phyloP scores from a whole-genome alignment of 2,329 filamentous ascomycete species.

The Blumeriella jaapii region DNA sequence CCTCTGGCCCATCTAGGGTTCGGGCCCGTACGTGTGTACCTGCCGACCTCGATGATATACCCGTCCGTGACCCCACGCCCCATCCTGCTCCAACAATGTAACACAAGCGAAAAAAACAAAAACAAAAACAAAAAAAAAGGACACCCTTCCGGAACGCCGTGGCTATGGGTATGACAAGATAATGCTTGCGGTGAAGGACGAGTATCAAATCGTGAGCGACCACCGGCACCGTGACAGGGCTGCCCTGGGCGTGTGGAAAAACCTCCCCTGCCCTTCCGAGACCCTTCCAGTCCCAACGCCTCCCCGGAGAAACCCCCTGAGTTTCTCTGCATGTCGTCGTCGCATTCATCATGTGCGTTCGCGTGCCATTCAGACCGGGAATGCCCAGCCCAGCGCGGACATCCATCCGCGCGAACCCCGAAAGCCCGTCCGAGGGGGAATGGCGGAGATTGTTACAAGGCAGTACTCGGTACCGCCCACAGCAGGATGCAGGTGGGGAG shows the following conservation, averaged over 20 bases:
- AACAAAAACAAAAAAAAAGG: conserved; percentile 1
- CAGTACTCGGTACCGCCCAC: conserved; percentile 10
- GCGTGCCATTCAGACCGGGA: conserved; percentile 8
- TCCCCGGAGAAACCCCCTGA: conserved; percentile 3
- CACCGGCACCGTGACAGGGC: not conserved
- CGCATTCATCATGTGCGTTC: conserved; percentile 4
- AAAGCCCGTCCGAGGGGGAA: conserved; percentile 10
- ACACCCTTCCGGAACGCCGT: conserved; percentile 18
- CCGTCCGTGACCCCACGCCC: no score
- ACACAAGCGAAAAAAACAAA: not conserved
- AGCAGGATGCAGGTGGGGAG: conserved; percentile 14
- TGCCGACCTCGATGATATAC: no score
- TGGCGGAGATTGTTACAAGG: conserved; percentile 9
- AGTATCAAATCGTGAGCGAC: not conserved
- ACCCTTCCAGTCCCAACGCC: not conserved
- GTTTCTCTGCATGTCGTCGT: not conserved
- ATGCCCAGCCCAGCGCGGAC: conserved; percentile 9
- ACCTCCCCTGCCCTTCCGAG: not conserved
- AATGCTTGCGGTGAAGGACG: not conserved
- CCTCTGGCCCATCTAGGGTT: conserved; percentile 13
- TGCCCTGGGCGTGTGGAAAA: not conserved
- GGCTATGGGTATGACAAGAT: conserved; percentile 17
- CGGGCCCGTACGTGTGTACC: conserved; percentile 2
- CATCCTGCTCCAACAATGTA: not conserved
- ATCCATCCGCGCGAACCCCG: conserved; percentile 14